Evolutionary conservation across 768 basidiomycete genomes (phyloP).

Genomic region (Psilocybe sp.): DNA sequence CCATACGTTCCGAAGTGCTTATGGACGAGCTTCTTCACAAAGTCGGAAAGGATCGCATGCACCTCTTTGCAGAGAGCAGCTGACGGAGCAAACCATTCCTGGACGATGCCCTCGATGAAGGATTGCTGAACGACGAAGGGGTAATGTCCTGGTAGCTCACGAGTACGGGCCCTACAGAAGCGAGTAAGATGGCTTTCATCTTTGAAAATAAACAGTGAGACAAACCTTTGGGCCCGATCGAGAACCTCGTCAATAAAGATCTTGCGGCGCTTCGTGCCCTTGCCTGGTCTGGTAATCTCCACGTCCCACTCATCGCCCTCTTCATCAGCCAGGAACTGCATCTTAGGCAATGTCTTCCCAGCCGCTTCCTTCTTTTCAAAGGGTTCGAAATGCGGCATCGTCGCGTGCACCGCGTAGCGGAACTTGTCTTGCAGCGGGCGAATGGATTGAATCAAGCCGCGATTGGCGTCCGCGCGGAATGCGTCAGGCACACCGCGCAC

Average conservation of each 20-base stretch:
- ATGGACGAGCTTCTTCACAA: conserved; percentile 41
- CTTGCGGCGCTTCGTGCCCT: conserved; percentile 1
- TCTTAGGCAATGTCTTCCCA: conserved; percentile 13
- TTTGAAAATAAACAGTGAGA: neutral
- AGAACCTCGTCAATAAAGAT: conserved; percentile 56
- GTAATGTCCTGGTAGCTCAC: conserved; percentile 67
- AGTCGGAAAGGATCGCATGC: conserved; percentile 30
- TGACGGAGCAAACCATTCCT: conserved; percentile 49
- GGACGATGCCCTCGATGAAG: conserved; percentile 44
- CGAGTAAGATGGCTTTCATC: neutral
- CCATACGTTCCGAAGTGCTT: conserved; percentile 51
- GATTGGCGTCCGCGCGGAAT: conserved; percentile 1
- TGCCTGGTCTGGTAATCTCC: conserved; percentile 1
- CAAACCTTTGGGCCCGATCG: conserved; percentile 42
- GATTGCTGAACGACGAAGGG: conserved; percentile 58
- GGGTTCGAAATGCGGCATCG: conserved; percentile 40
- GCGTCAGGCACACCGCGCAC: conserved; percentile 52
- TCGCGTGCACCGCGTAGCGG: conserved; percentile 36
- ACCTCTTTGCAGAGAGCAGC: conserved; percentile 40
- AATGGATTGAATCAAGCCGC: conserved; percentile 57
- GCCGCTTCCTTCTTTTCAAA: conserved; percentile 23
- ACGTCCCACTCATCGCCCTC: conserved; percentile 22
- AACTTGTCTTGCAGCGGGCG: conserved; percentile 48
- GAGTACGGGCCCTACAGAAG: conserved; percentile 54
- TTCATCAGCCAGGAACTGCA: conserved; percentile 37